A percentile compares a stretch with the other conserved stretches of the same genome.
Conservation (phyloP, 441 rosid species). For the Eutrema salsugineum region DNA sequence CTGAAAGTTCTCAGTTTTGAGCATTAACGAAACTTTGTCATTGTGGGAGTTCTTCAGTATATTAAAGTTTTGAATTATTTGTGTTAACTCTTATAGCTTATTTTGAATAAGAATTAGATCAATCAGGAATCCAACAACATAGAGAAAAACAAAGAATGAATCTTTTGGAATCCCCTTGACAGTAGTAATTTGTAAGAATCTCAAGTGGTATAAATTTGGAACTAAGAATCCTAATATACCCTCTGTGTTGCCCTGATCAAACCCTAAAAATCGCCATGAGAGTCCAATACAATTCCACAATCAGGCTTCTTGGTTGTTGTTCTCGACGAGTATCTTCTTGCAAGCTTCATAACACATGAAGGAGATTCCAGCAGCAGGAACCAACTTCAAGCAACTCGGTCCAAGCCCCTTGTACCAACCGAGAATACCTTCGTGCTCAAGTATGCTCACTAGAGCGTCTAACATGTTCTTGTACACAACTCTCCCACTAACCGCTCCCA, state of each 20-base stretch:
- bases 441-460: constrained; percentile 80
- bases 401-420: constrained; percentile 94
- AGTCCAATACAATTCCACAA: background rate
- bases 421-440: constrained; percentile 62
- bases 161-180: constrained; percentile 1
- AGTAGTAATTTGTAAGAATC: background rate
- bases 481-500: constrained; percentile 86
- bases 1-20: background rate
- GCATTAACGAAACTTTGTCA: background rate
- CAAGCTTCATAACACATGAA: constrained; percentile 98
- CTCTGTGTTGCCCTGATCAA: constrained; percentile 3
- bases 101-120: background rate
- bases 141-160: background rate
- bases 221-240: constrained; percentile 12
- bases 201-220: constrained; percentile 13
- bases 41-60: background rate
- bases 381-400: constrained; percentile 97
- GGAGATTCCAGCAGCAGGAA: constrained; percentile 98
- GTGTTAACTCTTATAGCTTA: constrained; percentile 2
- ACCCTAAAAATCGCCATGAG: constrained; percentile 6
- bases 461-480: constrained; percentile 80
- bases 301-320: constrained; percentile 40
- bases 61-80: background rate
- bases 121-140: background rate
- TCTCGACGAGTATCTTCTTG: constrained; percentile 81